Base-by-base conservation (phyloP, 306 rosid genomes). In the Citrullus amarus region DNA sequence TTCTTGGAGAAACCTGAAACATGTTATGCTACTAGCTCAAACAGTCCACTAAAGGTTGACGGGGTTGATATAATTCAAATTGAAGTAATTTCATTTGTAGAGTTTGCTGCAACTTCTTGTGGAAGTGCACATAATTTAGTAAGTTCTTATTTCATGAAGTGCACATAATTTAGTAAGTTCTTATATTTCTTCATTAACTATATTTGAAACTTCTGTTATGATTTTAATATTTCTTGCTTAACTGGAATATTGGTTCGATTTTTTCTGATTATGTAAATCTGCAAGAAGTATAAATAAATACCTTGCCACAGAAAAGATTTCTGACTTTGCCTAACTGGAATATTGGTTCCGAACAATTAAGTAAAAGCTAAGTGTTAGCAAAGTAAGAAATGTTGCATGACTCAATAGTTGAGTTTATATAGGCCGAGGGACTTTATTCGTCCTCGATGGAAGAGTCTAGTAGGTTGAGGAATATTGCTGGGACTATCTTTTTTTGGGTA, bases 71-170 rank as follows among this genome's bases (percentile, higher is more conserved):
- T 57, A 85, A 85, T 95, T n/a, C 97, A 88, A 82, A 82, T 83
- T 85, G 91, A 88, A 89, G 83, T 88, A 68, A 88, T 95, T 75
- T 92, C 97, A 46, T 92, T 95, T 79, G 84, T 95, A 82, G 98
- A 89, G 87, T 89, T 91, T 43, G 90, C 90, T 30, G 96, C 96
- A 79, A 92, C 90, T 77, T 88, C 92, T 79, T 79, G 77, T 79
- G 92, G 86, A 48, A 91, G 85, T 81, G 53, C 87, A 58, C 90
- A 88, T 82, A 95, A 92, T 85, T 81, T 87, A 92, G 99, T 95
- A 75, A 66, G 92, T 86, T 81, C 63, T 78, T 54, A 22, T 78
- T 59, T 48, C 30, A 34, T 41, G 86, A 48, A 91, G 85, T 81
- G 53, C 88, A 58, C 90, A 88, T 82, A 95, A 92, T 85, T 81